phyloP scores from a whole-genome alignment of 768 basidiomycete genomes.

The Podaxis sp. region DNA sequence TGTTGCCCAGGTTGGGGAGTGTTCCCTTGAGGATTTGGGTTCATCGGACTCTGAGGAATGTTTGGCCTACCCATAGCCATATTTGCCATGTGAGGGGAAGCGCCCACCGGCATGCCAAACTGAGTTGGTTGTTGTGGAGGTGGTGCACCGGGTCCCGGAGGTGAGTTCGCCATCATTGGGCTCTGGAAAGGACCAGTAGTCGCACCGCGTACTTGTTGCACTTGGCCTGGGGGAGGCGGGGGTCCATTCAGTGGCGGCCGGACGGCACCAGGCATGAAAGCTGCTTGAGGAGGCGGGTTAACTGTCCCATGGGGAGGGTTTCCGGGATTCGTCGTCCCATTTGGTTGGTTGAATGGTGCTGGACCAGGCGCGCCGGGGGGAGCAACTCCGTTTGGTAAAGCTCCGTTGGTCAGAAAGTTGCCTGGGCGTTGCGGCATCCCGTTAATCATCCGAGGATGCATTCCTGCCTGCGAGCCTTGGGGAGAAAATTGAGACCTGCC shows the following conservation, averaged over 20 bases:
- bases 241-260: conserved; percentile 17
- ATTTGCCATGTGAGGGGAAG: conserved; percentile 50
- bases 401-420: conserved; percentile 9
- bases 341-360: conserved; percentile 14
- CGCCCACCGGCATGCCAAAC: conserved; percentile 51
- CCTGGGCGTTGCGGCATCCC: conserved; percentile 15
- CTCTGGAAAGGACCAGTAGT: conserved; percentile 52
- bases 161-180: conserved; percentile 63
- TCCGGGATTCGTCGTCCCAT: conserved; percentile 12
- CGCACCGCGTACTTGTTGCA: conserved; percentile 18
- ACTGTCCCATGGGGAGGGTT: conserved; percentile 7
- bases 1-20: conserved; percentile 27
- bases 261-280: conserved; percentile 24
- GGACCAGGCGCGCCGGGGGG: conserved; percentile 15
- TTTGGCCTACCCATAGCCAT: conserved; percentile 39
- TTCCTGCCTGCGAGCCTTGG: conserved; percentile 15
- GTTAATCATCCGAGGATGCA: conserved; percentile 20
- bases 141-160: conserved; percentile 38
- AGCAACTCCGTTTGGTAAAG: conserved; percentile 17
- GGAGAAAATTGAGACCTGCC: background rate
- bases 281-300: conserved; percentile 19
- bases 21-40: conserved; percentile 27
- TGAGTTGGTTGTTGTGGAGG: conserved; percentile 32
- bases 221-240: conserved; percentile 19
- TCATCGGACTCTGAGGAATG: conserved; percentile 47